A percentile compares a stretch with the other conserved stretches of the same genome.
Evolutionary conservation across 441 rosid species (phyloP).

Genomic region (Kokia cookei): DNA sequence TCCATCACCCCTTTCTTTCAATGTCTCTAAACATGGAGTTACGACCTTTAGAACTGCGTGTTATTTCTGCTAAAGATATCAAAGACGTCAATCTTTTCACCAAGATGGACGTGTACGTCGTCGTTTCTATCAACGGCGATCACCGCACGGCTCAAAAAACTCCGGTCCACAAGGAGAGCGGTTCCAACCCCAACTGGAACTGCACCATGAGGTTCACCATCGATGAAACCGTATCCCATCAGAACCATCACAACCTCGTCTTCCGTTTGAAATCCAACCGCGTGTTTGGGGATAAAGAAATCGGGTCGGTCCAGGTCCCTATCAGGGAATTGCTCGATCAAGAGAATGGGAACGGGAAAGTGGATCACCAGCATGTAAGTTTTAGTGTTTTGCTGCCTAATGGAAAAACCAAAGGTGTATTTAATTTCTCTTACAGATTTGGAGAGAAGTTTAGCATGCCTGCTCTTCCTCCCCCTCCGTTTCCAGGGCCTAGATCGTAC

Average conservation of each 20-base stretch:
- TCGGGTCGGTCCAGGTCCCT: slow-evolving; percentile 37
- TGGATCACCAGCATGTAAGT: background rate
- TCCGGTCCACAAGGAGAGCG: slow-evolving; percentile 28
- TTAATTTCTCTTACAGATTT: slow-evolving; percentile 36
- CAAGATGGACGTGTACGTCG: slow-evolving; percentile 48
- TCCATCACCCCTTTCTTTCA: background rate
- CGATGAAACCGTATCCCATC: slow-evolving; percentile 23
- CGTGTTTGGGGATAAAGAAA: slow-evolving; percentile 30
- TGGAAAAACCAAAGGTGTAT: slow-evolving; percentile 36
- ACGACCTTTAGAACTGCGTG: slow-evolving; percentile 30
- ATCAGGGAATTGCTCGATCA: slow-evolving; percentile 33
- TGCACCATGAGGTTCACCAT: slow-evolving; percentile 28
- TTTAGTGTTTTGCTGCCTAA: slow-evolving; percentile 26
- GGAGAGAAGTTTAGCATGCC: slow-evolving; percentile 24
- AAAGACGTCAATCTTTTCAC: slow-evolving; percentile 38
- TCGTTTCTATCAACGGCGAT: slow-evolving; percentile 37
- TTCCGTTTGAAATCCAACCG: slow-evolving; percentile 33
- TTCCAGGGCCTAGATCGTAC: background rate
- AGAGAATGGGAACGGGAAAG: background rate
- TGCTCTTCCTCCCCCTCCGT: background rate
- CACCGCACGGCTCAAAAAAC: slow-evolving; percentile 23
- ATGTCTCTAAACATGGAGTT: slow-evolving; percentile 22
- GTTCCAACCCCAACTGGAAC: slow-evolving; percentile 41
- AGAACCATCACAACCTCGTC: slow-evolving; percentile 26
- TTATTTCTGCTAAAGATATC: slow-evolving; percentile 30